phyloP scores from a whole-genome alignment of 2,329 filamentous ascomycete species.

The Alternaria incomplexa region DNA sequence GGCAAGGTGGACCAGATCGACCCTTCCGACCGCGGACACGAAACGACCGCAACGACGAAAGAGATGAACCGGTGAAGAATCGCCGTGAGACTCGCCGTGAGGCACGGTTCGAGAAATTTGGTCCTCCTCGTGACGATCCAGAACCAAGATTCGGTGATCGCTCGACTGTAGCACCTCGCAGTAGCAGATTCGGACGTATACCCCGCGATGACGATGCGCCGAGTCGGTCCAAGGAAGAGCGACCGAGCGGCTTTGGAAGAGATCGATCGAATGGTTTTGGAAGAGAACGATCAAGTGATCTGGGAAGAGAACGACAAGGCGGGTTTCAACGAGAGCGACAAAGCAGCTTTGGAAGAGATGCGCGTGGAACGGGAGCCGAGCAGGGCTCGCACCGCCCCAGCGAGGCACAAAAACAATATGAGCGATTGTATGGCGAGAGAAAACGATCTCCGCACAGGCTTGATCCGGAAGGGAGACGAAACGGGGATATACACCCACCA shows the following conservation, averaged over 20 bases:
- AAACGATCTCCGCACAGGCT: background rate
- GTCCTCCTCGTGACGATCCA: constrained; percentile 5
- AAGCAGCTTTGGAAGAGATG: background rate
- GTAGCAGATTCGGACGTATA: constrained; percentile 11
- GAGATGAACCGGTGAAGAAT: background rate
- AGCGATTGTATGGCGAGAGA: background rate
- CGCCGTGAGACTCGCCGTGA: constrained; percentile 2
- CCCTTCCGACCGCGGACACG: constrained; percentile 15
- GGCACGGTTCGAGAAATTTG: constrained; percentile 13
- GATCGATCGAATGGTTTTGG: background rate
- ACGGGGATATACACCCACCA: background rate
- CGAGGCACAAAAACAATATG: background rate
- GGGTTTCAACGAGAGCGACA: background rate
- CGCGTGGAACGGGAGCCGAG: background rate
- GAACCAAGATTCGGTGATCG: background rate
- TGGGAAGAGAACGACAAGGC: background rate
- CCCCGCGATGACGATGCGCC: constrained; percentile 3
- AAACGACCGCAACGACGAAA: background rate
- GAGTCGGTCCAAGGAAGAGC: background rate
- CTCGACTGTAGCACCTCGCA: background rate
- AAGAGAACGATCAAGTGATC: background rate
- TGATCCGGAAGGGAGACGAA: background rate
- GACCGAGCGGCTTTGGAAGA: background rate
- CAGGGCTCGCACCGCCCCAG: background rate
- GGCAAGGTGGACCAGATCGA: constrained; percentile 16